A percentile compares a stretch with the other conserved stretches of the same genome.
These are phyloP conservation scores for Candida ponderosae DNA, from an alignment of 805 yeast species.

Conservation along the genomic window DNA sequence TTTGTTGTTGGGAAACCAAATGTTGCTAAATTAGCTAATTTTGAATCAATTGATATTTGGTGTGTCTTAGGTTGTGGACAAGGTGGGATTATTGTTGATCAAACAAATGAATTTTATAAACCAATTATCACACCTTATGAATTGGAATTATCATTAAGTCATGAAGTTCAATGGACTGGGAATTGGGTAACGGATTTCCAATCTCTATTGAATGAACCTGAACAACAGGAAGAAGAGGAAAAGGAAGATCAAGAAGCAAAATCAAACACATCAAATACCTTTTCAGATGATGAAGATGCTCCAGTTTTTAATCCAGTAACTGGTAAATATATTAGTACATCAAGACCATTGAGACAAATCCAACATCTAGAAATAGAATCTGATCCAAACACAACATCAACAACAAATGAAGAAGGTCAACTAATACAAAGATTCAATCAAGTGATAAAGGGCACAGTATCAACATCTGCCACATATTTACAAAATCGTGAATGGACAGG, in stretches of 20 bases:
- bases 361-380: slow-evolving; percentile 57
- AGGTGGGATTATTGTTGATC: slow-evolving; percentile 84
- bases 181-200: slow-evolving; percentile 84
- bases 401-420: slow-evolving; percentile 23
- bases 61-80: slow-evolving; percentile 91
- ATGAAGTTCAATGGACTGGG: slow-evolving; percentile 84
- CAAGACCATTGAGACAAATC: slow-evolving; percentile 67
- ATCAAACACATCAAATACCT: neutral
- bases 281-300: slow-evolving; percentile 37
- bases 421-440: slow-evolving; percentile 51
- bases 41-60: slow-evolving; percentile 93
- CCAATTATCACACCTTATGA: slow-evolving; percentile 96
- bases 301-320: slow-evolving; percentile 89
- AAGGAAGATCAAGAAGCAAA: slow-evolving; percentile 12
- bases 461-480: slow-evolving; percentile 77
- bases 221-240: slow-evolving; percentile 20
- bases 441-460: slow-evolving; percentile 67
- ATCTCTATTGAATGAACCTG: slow-evolving; percentile 34
- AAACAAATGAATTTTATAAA: slow-evolving; percentile 70
- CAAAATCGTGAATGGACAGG: slow-evolving; percentile 84
- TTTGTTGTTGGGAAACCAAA: slow-evolving; percentile 98
- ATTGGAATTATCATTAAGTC: slow-evolving; percentile 67
- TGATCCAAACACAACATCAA: slow-evolving; percentile 15
- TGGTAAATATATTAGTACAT: slow-evolving; percentile 60
- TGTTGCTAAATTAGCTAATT: slow-evolving; percentile 93